phyloP scores from a whole-genome alignment of 176 grass and related monocot species.

The Neostapfia colusana region DNA sequence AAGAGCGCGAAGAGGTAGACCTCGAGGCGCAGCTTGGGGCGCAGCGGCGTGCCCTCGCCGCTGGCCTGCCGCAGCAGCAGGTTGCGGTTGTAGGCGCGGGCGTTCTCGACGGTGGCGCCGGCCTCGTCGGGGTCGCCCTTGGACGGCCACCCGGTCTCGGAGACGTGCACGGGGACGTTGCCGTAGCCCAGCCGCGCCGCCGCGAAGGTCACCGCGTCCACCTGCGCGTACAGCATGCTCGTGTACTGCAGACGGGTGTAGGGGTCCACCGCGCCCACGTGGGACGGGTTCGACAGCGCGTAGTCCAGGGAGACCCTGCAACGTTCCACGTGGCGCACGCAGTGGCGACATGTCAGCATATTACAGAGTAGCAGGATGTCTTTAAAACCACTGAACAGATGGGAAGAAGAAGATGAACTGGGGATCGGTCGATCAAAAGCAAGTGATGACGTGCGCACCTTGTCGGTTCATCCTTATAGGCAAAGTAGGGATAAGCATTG shows the following conservation, averaged over 20 bases:
- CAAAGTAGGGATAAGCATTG: slow-evolving; percentile 92
- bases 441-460: neutral
- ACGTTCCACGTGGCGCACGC: neutral
- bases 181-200: slow-evolving; percentile 65
- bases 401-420: neutral
- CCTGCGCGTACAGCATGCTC: slow-evolving; percentile 97
- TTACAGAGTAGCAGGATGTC: too few species aligned
- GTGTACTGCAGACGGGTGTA: slow-evolving; percentile 80
- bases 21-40: slow-evolving; percentile 62
- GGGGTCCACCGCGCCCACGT: slow-evolving; percentile 69
- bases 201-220: slow-evolving; percentile 81
- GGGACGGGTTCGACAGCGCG: slow-evolving; percentile 61
- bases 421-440: neutral
- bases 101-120: slow-evolving; percentile 79
- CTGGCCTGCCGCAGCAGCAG: slow-evolving; percentile 61
- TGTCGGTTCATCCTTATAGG: slow-evolving; percentile 74
- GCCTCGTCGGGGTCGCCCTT: slow-evolving; percentile 76
- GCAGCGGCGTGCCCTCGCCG: slow-evolving; percentile 82
- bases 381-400: too few species aligned
- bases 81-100: slow-evolving; percentile 77
- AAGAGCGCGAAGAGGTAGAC: slow-evolving; percentile 95
- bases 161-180: slow-evolving; percentile 63
- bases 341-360: neutral
- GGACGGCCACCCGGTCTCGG: slow-evolving; percentile 97
- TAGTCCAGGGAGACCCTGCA: slow-evolving; percentile 57